Evolutionary conservation across 2,329 filamentous ascomycete species (phyloP), one percentile per base, ranked within the genome.

Genomic region (Phyllosticta capitalensis): DNA sequence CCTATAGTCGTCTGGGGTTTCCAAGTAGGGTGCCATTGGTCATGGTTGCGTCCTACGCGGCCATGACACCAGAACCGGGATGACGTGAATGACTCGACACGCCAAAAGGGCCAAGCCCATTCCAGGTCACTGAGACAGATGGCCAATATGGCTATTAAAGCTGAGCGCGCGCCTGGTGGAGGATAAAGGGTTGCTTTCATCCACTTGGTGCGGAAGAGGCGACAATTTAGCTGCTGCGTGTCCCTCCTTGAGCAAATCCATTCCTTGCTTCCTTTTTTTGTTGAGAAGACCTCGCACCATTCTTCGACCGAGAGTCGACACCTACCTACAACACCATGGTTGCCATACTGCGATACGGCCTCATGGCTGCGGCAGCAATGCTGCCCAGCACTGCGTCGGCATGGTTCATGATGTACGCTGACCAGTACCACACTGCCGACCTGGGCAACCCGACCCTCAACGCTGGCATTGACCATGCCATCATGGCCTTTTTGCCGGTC

Each of bases 401-500:
- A 12, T 53, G 58, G 38, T 60, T 55, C 53, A 55, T 60, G 24
- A 55, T 60, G 58, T 60, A 60, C 49, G 58, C 49, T 17, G 58
- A 60, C 30, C 26, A 60, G 38, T 60, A 48, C 33, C 58, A 60
- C 20, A 9, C 33, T 2, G 20, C 52, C 4, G 53, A 60, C 49
- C 58, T 60, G 45, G 58, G 58, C 58, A 60, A 60, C 45, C 4
- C 20, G 21, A 60, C 53, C 53, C 50, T 49, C 53, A 60, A 55
- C 53, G 71, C 71, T 6, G 70, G 68, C 54, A 69, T 74, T 53
- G 68, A 71, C 62, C 69, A 72, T 62, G 67, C 72, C 21, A 62
- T 72, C 33, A 63, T 74, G 33, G 69, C 71, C 6, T 73, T 73
- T 53, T 68, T 70, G 33, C 60, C 63, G 56, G 78, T 77, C 62